These are phyloP conservation scores for Tolypocladium paradoxum DNA, from an alignment of 2,329 filamentous ascomycete genomes.

Conservation along the genomic window DNA sequence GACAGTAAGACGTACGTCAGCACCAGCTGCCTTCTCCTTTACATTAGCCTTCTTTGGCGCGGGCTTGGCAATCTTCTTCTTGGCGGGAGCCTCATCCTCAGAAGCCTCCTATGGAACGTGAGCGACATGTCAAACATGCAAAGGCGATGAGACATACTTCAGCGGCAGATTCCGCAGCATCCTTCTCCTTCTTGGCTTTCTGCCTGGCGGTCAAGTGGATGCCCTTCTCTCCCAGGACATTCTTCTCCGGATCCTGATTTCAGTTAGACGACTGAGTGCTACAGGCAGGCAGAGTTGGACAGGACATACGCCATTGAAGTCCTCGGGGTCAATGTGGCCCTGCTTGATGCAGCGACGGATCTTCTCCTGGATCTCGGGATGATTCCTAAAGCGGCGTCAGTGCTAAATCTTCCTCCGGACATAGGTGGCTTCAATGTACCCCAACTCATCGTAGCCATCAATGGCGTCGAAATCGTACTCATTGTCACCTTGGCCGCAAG, in stretches of 20 bases:
- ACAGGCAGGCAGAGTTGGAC: conserved; percentile 1
- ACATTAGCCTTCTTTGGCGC: not conserved
- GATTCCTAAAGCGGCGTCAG: conserved; percentile 20
- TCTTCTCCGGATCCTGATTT: conserved; percentile 60
- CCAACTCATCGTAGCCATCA: conserved; percentile 72
- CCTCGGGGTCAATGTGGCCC: conserved; percentile 73
- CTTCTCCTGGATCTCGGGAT: conserved; percentile 60
- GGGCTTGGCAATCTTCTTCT: conserved; percentile 16
- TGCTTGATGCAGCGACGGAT: conserved; percentile 60
- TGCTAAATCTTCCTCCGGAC: not conserved
- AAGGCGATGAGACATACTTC: conserved; percentile 6
- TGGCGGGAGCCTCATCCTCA: conserved; percentile 15
- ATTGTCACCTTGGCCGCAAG: conserved; percentile 34
- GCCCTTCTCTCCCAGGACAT: conserved; percentile 55
- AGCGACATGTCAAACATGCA: conserved; percentile 2
- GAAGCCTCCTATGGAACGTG: conserved; percentile 14
- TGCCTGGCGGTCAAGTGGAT: conserved; percentile 39
- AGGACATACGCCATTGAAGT: conserved; percentile 77
- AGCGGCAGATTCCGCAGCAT: conserved; percentile 12
- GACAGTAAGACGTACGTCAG: not conserved
- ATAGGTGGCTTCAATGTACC: conserved; percentile 21
- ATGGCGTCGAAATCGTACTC: conserved; percentile 53
- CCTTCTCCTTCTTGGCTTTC: conserved; percentile 23
- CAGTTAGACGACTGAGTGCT: not conserved
- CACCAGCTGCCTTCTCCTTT: not conserved